Evolutionary conservation across 495 filamentous ascomycete genomes (phyloP).

Genomic region (Lentithecium fluviatile): DNA sequence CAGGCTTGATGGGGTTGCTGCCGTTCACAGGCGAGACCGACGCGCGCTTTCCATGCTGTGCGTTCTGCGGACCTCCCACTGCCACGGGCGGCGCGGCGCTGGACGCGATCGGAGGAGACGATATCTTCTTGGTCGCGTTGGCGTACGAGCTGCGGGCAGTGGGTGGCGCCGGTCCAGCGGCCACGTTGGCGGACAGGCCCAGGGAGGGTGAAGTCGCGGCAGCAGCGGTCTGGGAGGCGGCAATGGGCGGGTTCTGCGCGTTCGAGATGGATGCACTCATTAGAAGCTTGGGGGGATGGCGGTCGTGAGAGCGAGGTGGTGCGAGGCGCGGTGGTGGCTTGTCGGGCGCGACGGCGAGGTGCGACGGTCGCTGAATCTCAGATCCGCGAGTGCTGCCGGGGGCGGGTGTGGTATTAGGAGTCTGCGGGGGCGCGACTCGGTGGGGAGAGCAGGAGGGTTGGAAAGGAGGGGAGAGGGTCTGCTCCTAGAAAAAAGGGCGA

Average conservation of each 20-base stretch:
- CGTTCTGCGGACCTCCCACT: conserved; percentile 63
- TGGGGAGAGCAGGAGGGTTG: conserved; percentile 16
- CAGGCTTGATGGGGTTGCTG: conserved; percentile 67
- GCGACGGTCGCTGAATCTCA: conserved; percentile 47
- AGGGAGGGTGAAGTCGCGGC: conserved; percentile 58
- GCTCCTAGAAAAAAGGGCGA: conserved; percentile 22
- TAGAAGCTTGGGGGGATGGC: conserved; percentile 33
- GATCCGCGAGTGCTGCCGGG: conserved; percentile 42
- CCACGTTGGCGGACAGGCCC: conserved; percentile 60
- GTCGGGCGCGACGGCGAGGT: not conserved
- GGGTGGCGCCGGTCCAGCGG: conserved; percentile 62
- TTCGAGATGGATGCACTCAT: conserved; percentile 46
- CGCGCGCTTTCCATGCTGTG: conserved; percentile 79
- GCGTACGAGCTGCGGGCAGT: conserved; percentile 60
- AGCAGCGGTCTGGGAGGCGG: conserved; percentile 57
- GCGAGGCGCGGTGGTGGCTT: conserved; percentile 2
- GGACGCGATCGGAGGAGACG: conserved; percentile 66
- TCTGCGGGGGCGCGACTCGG: conserved; percentile 8
- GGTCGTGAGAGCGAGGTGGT: conserved; percentile 6
- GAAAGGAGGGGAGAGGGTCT: conserved; percentile 11
- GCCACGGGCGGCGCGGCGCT: conserved; percentile 64
- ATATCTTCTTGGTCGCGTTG: conserved; percentile 74
- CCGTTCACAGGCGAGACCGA: conserved; percentile 81
- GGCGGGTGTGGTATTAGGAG: conserved; percentile 13
- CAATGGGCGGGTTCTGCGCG: conserved; percentile 50